phyloP scores from a whole-genome alignment of 805 yeast species.

The Yamadazyma takamatsuzukensis region DNA sequence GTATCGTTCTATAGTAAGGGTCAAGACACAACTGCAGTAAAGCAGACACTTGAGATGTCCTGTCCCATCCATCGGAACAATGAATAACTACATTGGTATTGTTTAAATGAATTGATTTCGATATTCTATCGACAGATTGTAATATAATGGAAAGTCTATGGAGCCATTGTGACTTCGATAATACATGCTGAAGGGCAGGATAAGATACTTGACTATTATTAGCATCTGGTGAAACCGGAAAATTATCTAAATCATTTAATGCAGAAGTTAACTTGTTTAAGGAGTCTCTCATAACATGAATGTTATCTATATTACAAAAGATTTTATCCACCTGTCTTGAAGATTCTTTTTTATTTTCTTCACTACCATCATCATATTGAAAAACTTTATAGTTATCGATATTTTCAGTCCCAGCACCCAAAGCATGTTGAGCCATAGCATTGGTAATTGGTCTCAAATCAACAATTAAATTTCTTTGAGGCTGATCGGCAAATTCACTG shows the following conservation, averaged over 20 bases:
- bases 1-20: conserved; percentile 81
- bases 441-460: conserved; percentile 93
- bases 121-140: conserved; percentile 71
- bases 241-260: conserved; percentile 64
- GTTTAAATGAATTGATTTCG: conserved; percentile 78
- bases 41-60: conserved; percentile 87
- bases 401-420: conserved; percentile 97
- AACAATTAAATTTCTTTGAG: conserved; percentile 61
- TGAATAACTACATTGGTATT: conserved; percentile 82
- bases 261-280: conserved; percentile 58
- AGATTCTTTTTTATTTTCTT: conserved; percentile 2
- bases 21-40: conserved; percentile 83
- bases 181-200: conserved; percentile 42
- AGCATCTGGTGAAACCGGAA: conserved; percentile 28
- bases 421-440: conserved; percentile 93
- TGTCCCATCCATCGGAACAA: conserved; percentile 99
- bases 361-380: conserved; percentile 7
- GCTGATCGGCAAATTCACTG: conserved; percentile 28
- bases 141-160: conserved; percentile 65
- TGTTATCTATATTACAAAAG: conserved; percentile 89
- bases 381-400: conserved; percentile 73
- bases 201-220: conserved; percentile 14
- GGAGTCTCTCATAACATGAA: conserved; percentile 92
- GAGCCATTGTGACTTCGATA: conserved; percentile 76
- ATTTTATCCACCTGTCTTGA: conserved; percentile 50